Evolutionary conservation across 192 early-diverging fungal genomes (phyloP), one percentile per base, ranked within the genome.

Genomic region (Nowakowskiella sp.): DNA sequence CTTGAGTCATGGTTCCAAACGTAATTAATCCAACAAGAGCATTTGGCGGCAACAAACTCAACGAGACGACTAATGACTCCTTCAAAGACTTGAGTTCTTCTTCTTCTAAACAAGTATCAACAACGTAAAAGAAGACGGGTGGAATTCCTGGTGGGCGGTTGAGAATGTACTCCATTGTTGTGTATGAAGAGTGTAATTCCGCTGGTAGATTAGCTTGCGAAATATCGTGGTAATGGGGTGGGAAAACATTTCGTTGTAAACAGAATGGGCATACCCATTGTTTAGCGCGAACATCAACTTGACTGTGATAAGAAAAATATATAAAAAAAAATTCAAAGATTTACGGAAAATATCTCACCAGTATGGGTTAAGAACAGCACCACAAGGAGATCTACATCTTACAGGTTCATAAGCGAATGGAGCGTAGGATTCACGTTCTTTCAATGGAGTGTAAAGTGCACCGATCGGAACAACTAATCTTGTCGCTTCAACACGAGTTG

Each of bases 221-320:
- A 60, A 99, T 94, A 66, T 99, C 92, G 61, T 86, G 85, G 65
- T 99, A 99, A 55, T 99, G 93, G 58, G 91, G 87, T 23, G 96
- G 94, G 61, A 99, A 88, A 61, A 89, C 88, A 70, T 97, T 99
- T 34, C 96, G 84, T 62, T 90, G 87, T 63, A 95, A 68, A 61
- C 96, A 97, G 68, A 99, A 93, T n/a, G 96, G 90, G 59, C 95
- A 99, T 53, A 94, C 92, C 95, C 95, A 99, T 26, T 97, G 75
- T 68, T 91, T 92, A 7, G 82, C 87, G 30, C 90, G 90, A 19
- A 93, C 83, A 68, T 99, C 95, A 57, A 97, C 90, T 74, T 96
- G 92, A 65, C 90, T 92, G 55, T 16, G 44, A 29, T 27, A 4
- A 7, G 46, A 31, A 32, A 6, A 4, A 16, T 42, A 44, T 42